Conservation (phyloP, 805 yeast genomes). For the Brettanomyces nanus region DNA sequence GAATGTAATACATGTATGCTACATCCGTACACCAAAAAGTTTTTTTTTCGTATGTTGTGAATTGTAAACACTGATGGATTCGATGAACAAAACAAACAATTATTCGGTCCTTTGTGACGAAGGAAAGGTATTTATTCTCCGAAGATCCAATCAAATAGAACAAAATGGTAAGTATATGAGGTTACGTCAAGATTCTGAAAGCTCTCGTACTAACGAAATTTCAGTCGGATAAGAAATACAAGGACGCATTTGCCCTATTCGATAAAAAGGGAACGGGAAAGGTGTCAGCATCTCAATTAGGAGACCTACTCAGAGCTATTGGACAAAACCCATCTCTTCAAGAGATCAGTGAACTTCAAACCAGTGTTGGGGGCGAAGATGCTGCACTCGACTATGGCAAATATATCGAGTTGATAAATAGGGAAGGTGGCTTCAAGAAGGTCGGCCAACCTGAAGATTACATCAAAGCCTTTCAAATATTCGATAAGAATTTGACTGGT, state of each 20-base stretch:
- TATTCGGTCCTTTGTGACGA: no score
- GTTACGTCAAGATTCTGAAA: no score
- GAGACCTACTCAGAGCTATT: constrained; percentile 91
- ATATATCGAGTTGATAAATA: constrained; percentile 65
- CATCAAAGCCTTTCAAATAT: constrained; percentile 92
- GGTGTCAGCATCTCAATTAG: constrained; percentile 76
- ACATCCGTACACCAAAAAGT: no score
- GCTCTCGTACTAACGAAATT: no score
- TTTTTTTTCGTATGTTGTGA: no score
- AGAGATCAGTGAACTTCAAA: constrained; percentile 60
- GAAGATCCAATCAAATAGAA: no score
- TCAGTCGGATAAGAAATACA: constrained; percentile 35
- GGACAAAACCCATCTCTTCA: constrained; percentile 97
- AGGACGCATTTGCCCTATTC: constrained; percentile 93
- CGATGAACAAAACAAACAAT: no score
- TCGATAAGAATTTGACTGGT: constrained; percentile 93
- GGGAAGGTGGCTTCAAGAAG: constrained; percentile 84
- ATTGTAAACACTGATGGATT: no score
- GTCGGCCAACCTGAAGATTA: constrained; percentile 89
- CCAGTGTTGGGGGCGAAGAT: constrained; percentile 11
- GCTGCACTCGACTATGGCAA: constrained; percentile 63
- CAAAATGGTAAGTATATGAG: no score
- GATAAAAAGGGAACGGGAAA: constrained; percentile 94
- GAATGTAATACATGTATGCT: no score
- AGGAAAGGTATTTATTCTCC: no score